Evolutionary conservation across 2,329 filamentous ascomycete species (phyloP), one percentile per base, ranked within the genome.

Genomic region (Raffaelea arxii): DNA sequence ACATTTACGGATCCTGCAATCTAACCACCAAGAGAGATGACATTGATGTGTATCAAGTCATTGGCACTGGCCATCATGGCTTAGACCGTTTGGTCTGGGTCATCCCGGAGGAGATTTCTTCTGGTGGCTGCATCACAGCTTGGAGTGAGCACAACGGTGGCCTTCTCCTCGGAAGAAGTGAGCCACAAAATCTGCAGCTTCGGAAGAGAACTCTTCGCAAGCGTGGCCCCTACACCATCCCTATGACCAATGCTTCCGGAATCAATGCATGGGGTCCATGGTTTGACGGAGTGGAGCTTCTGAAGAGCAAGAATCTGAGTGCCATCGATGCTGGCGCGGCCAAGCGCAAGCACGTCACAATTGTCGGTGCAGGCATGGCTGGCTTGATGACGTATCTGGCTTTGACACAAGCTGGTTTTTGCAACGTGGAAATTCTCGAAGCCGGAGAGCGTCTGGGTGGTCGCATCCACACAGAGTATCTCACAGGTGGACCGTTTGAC

Each of bases 301-400:
- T 83, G 37, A 60, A 75, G 50, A 64, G 69, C 23, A 78, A 76
- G 54, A 65, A 77, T 51, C 68, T 75, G 16, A 66, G 68, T 41
- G 61, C 68, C 7, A 66, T 75, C 0, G 75, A 78, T 51, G 75
- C 74, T 5, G 59, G 66, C 4, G 60, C 67, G 7, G 71, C 72
- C 25, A 83, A 82, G 63, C 65, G 60, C 51, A 80, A 79, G 58
- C 62, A 65, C 40, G 70, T 84, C 50, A 80, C 71, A 44, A 84
- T 85, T 41, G 65, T 84, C 4, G 81, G 81, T 16, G 80, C 73
- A 12, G 80, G 80, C 6, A 82, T 84, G 72, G 67, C 76, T 2
- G 80, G 80, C 0, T 60, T 85, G 41, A 78, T 83, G 71, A 82
- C 72, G 2, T 71, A 65, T 48, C 63, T 77, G 7, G 59, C 62